Evolutionary conservation across 805 yeast species (phyloP), one percentile per base, ranked within the genome.

Genomic region (Zygoascus tannicola): DNA sequence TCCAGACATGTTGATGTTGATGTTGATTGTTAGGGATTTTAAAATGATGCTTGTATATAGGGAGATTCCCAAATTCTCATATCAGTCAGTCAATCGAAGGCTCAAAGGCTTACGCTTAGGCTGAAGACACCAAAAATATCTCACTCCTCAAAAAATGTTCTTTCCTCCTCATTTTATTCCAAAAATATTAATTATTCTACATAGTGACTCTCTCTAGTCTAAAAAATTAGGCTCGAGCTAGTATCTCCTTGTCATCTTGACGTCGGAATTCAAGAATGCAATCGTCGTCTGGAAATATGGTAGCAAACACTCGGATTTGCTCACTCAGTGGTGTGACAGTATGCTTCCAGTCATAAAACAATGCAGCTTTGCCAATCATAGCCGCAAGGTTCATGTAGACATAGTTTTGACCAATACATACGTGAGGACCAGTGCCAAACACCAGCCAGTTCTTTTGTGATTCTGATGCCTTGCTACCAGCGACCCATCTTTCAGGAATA

Each of bases 201-300:
- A n/a, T n/a, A n/a, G n/a, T n/a, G n/a, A n/a, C n/a, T n/a, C n/a
- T n/a, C n/a, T n/a, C n/a, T n/a, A n/a, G n/a, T n/a, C n/a, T n/a
- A n/a, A n/a, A n/a, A 12, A 26, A 26, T 12, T 26, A 26, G 12
- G 30, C 30, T 8, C 28, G 8, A 16, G 43, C 43, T 14, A 35
- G 16, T 38, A 44, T 44, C 32, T 44, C 46, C 41, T 21, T 10
- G 20, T 28, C 32, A n/a, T 21, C 16, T 38, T 52, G 43, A 38
- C 45, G 41, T 14, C 41, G 33, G 71, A 88, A 90, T 55, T 79
- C 70, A 62, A 92, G 68, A 52, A 85, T 76, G 60, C 94, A 78
- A 63, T 92, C 96, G 67, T 92, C 98, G 64, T 85, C 79, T 22
- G 98, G 98, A 83, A 92, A 92, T 61, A 92, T 87, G 16, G 98